Evolutionary conservation across 306 rosid species (phyloP).

Genomic region (Fagus sylvatica): DNA sequence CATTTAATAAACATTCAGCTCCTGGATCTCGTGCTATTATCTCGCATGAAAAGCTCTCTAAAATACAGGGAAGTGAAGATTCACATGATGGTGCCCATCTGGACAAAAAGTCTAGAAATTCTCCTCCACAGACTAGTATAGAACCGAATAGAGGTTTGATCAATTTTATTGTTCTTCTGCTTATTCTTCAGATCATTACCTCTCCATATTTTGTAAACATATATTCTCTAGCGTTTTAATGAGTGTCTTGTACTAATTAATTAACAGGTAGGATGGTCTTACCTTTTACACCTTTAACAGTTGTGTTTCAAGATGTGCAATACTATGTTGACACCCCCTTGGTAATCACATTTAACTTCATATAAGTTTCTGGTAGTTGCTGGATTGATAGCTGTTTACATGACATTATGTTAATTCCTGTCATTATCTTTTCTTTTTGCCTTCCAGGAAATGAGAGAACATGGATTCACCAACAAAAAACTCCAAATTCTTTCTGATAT

Average conservation of each 20-base stretch:
- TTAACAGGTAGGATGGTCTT: slow-evolving; percentile 36
- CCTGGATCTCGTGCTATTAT: slow-evolving; percentile 38
- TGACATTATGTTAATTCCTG: background rate
- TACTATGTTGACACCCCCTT: slow-evolving; percentile 41
- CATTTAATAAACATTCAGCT: slow-evolving; percentile 33
- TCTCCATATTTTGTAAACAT: no score
- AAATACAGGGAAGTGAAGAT: slow-evolving; percentile 15
- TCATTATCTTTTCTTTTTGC: background rate
- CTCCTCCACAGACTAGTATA: background rate
- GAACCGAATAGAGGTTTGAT: slow-evolving; percentile 17
- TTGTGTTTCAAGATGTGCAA: slow-evolving; percentile 45
- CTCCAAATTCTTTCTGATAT: slow-evolving; percentile 8
- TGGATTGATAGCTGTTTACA: background rate
- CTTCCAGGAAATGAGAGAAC: slow-evolving; percentile 45
- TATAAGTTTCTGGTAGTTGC: no score
- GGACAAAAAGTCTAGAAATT: slow-evolving; percentile 2
- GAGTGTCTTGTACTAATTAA: background rate
- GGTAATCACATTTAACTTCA: slow-evolving; percentile 23
- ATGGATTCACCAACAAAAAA: slow-evolving; percentile 22
- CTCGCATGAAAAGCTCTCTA: slow-evolving; percentile 37
- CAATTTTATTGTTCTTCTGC: background rate
- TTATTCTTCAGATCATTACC: no score
- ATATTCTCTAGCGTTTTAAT: no score
- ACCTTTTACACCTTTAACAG: slow-evolving; percentile 44
- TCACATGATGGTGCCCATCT: background rate